Evolutionary conservation across 352 stramenopile genomes (phyloP).

Genomic region (Phytophthora nicotianae): DNA sequence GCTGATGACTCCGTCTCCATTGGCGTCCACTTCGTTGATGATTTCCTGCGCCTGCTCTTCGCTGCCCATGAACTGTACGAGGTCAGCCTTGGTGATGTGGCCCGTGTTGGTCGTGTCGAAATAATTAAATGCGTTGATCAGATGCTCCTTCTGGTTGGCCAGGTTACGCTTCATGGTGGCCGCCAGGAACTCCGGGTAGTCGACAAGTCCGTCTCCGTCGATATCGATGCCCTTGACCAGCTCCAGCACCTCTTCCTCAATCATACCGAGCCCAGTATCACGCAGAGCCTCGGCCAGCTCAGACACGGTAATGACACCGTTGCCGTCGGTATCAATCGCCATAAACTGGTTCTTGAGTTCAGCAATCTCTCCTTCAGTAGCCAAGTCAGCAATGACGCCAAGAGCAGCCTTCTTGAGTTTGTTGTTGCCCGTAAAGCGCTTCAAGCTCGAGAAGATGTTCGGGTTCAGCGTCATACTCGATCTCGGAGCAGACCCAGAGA

Average conservation of each 20-base stretch:
- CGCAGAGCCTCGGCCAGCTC: slow-evolving; percentile 85
- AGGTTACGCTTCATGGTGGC: slow-evolving; percentile 92
- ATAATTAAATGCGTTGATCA: slow-evolving; percentile 92
- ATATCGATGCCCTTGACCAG: slow-evolving; percentile 91
- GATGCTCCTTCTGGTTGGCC: slow-evolving; percentile 86
- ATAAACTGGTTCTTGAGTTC: slow-evolving; percentile 90
- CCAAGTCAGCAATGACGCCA: slow-evolving; percentile 86
- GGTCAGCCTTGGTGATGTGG: slow-evolving; percentile 87
- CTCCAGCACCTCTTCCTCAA: slow-evolving; percentile 89
- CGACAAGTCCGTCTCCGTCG: slow-evolving; percentile 85
- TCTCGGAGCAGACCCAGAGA: slow-evolving; percentile 78
- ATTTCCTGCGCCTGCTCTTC: slow-evolving; percentile 92
- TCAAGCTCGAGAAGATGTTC: slow-evolving; percentile 86
- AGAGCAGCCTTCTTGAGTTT: slow-evolving; percentile 91
- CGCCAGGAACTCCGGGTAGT: slow-evolving; percentile 92
- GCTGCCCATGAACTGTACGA: slow-evolving; percentile 92
- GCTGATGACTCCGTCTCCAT: slow-evolving; percentile 91
- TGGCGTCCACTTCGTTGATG: slow-evolving; percentile 91
- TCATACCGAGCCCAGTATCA: slow-evolving; percentile 85
- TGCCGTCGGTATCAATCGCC: slow-evolving; percentile 85
- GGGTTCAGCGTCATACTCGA: slow-evolving; percentile 81
- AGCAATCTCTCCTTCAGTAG: slow-evolving; percentile 82
- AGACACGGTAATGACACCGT: slow-evolving; percentile 90
- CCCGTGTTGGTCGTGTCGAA: slow-evolving; percentile 89
- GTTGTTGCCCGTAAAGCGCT: slow-evolving; percentile 90